Conservation (phyloP, 2,329 filamentous ascomycete species). For the Cladosporium sp. region DNA sequence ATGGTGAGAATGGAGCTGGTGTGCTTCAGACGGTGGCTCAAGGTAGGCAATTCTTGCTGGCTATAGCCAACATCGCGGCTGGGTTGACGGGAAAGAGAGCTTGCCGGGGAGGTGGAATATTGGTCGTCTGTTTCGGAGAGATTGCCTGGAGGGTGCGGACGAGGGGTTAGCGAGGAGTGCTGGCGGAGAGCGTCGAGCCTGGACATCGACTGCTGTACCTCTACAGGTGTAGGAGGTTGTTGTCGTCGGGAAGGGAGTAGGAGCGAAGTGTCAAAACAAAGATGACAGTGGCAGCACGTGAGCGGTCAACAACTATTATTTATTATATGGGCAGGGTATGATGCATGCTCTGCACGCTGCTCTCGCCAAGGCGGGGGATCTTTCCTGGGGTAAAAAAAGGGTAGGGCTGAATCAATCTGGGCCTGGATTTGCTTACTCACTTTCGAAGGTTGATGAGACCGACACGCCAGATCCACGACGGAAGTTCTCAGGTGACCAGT, state of each 20-base stretch:
- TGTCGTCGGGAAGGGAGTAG: not conserved
- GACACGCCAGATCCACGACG: conserved; percentile 6
- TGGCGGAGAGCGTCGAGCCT: conserved; percentile 12
- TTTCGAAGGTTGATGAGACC: not conserved
- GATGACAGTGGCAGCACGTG: too few relatives aligned
- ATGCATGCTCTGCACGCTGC: not conserved
- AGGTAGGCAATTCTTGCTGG: conserved; percentile 47
- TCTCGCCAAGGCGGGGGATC: conserved; percentile 10
- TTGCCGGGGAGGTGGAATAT: conserved; percentile 6
- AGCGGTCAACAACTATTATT: too few relatives aligned
- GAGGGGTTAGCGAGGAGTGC: conserved; percentile 12
- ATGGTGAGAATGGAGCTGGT: conserved; percentile 78
- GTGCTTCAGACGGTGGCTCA: conserved; percentile 71
- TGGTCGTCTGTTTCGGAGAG: conserved; percentile 13
- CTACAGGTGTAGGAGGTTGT: not conserved
- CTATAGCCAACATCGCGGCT: conserved; percentile 22
- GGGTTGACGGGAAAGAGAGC: conserved; percentile 19
- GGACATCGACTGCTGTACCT: conserved; percentile 9
- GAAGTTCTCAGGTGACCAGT: conserved; percentile 8
- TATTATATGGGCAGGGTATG: not conserved
- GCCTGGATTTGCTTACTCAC: too few relatives aligned
- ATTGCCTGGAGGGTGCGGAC: conserved; percentile 10
- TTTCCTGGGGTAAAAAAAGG: conserved; percentile 10
- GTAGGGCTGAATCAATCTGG: too few relatives aligned
- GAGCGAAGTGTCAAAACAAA: too few relatives aligned